These are phyloP conservation scores for Rhodosporidiobolus sp. DNA, from an alignment of 768 basidiomycete genomes.

Conservation along the genomic window DNA sequence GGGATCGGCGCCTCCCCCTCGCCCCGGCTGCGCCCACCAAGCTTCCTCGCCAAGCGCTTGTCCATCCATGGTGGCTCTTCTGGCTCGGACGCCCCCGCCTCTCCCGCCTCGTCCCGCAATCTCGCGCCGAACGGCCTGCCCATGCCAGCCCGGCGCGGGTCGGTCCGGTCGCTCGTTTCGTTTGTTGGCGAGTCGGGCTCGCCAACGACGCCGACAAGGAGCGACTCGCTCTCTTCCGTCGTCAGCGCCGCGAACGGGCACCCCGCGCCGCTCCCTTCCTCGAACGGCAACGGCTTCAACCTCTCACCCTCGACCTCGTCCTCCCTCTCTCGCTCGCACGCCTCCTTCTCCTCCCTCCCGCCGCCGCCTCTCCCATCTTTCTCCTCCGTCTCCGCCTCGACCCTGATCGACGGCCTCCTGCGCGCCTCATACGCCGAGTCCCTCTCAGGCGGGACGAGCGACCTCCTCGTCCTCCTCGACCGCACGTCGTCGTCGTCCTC, in stretches of 20 bases:
- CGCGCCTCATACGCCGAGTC: conserved; percentile 95
- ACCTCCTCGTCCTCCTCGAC: conserved; percentile 86
- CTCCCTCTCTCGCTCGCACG: not conserved
- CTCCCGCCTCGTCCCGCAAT: not conserved
- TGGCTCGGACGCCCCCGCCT: not conserved
- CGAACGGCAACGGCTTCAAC: conserved; percentile 2
- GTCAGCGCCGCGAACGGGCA: not conserved
- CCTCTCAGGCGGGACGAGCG: conserved; percentile 81
- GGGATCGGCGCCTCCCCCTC: not conserved
- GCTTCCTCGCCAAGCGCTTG: not conserved
- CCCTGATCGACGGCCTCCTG: conserved; percentile 79
- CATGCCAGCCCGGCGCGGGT: not conserved
- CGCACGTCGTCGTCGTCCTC: conserved; percentile 55
- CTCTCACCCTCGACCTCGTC: not conserved
- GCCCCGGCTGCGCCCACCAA: not conserved
- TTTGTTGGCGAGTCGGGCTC: conserved; percentile 3
- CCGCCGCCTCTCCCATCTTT: not conserved
- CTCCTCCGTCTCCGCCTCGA: conserved; percentile 4
- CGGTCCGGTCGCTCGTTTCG: not conserved
- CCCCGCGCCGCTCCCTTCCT: not conserved
- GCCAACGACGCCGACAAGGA: not conserved
- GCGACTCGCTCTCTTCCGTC: not conserved
- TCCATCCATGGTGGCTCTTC: not conserved
- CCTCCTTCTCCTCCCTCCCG: not conserved
- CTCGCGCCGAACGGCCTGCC: conserved; percentile 2